Conservation (phyloP, 2,329 filamentous ascomycete genomes). For the Aspergillus luchuensis region DNA sequence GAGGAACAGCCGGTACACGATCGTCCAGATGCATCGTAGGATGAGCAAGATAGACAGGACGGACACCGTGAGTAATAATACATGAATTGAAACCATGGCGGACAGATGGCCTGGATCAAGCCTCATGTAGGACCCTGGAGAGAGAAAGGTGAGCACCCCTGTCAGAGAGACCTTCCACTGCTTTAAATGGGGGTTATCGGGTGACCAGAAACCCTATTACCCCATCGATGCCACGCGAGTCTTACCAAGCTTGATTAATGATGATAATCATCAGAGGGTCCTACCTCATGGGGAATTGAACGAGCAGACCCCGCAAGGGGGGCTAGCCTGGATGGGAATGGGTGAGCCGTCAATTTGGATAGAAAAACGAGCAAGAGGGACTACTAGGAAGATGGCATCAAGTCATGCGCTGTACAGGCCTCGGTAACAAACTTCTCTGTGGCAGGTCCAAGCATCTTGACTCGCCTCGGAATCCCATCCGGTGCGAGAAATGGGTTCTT, state of each 20-base stretch:
- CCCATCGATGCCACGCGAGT: no score
- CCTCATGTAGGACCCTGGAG: neutral
- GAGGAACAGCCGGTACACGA: slow-evolving; percentile 30
- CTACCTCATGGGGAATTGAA: neutral
- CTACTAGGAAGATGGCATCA: neutral
- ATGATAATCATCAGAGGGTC: neutral
- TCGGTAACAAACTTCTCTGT: neutral
- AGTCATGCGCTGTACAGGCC: neutral
- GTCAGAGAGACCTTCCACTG: neutral
- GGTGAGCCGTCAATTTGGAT: neutral
- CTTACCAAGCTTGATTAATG: no score
- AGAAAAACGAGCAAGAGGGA: neutral
- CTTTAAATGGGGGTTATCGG: neutral
- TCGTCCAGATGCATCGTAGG: slow-evolving; percentile 9
- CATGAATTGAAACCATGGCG: neutral
- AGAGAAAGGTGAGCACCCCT: neutral
- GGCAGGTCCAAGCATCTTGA: neutral
- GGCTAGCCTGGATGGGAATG: neutral
- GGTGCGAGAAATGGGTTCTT: neutral
- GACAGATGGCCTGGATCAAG: neutral
- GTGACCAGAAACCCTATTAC: neutral
- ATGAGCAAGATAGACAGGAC: slow-evolving; percentile 2
- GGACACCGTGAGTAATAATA: slow-evolving; percentile 4
- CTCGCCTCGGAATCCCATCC: neutral
- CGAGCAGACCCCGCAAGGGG: neutral